Conservation (phyloP, 371 early-diverging fungal genomes). For the Synchytrium microbalum region DNA sequence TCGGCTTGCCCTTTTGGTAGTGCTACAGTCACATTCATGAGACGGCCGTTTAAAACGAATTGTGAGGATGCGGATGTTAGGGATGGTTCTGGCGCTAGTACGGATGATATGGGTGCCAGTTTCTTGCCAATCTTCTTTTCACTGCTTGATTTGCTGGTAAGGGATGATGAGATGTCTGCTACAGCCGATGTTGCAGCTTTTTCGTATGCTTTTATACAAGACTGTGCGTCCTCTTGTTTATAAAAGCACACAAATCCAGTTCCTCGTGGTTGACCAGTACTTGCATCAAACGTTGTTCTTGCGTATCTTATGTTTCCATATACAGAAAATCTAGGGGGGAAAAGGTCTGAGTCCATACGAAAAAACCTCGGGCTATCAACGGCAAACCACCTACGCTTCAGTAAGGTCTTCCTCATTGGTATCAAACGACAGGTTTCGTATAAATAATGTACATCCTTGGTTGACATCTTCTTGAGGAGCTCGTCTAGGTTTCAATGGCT, state of each 20-base stretch:
- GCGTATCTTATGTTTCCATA: constrained; percentile 80
- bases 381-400: constrained; percentile 39
- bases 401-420: constrained; percentile 73
- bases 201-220: constrained; percentile 59
- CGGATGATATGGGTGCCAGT: constrained; percentile 14
- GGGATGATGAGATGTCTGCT: constrained; percentile 22
- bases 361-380: too few species aligned
- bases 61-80: constrained; percentile 19
- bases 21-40: constrained; percentile 71
- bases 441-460: constrained; percentile 77
- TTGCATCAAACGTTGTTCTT: constrained; percentile 69
- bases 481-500: constrained; percentile 5
- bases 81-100: constrained; percentile 35
- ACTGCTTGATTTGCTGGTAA: constrained; percentile 14
- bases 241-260: constrained; percentile 88
- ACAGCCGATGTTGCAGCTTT: constrained; percentile 20
- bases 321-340: constrained; percentile 27
- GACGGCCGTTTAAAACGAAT: constrained; percentile 70
- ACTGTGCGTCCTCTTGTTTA: constrained; percentile 61
- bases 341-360: constrained; percentile 3
- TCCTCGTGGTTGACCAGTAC: constrained; percentile 75
- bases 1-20: constrained; percentile 66
- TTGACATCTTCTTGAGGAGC: constrained; percentile 19
- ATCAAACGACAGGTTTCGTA: constrained; percentile 86
- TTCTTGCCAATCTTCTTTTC: not conserved